Evolutionary conservation across 805 yeast genomes (phyloP), one percentile per base, ranked within the genome.

Genomic region (Nakazawaea anatomiae): DNA sequence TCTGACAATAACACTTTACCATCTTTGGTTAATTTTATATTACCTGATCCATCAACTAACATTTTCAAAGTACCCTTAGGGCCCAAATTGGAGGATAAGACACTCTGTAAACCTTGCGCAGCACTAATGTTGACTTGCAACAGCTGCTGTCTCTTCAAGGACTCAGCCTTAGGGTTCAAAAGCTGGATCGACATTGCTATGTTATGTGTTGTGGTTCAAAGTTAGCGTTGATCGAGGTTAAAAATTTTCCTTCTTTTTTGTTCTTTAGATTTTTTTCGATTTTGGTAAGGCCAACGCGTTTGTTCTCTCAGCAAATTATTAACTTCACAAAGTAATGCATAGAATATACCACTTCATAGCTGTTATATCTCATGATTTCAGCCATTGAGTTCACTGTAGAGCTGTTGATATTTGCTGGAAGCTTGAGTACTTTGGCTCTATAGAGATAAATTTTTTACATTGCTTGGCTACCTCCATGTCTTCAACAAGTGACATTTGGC

Each of bases 51-150:
- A 65, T 94, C 98, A 48, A 94, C 99, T 52, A 92, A 74, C 87
- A 94, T 89, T 72, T 94, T 94, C 61, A 94, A 74, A 12, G 99
- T 94, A 51, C 99, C 99, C 65, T 89, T 89, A 45, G 99, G 99
- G 39, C 99, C 99, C 60, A 94, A 73, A 65, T 94, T 94, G 54
- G 96, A 83, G 54, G 92, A 85, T 54, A 94, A 73, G 41, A 94
- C 98, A 60, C 84, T 87, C 71, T 94, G 99, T 52, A 94, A 76
- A 42, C 99, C 99, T 66, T 89, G 96, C 5, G 99, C 99, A 4
- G 99, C 97, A 14, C 90, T 81, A 47, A 89, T 89, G 70, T 94
- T 94, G 42, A 94, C 99, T 64, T 91, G 90, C 54, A 94, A 76
- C 32, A 99, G 99, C 68, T 95, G 98, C 54, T 87, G 82, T 62